Conservation (phyloP, 2,329 filamentous ascomycete genomes). For the Aspergillus fischeri region DNA sequence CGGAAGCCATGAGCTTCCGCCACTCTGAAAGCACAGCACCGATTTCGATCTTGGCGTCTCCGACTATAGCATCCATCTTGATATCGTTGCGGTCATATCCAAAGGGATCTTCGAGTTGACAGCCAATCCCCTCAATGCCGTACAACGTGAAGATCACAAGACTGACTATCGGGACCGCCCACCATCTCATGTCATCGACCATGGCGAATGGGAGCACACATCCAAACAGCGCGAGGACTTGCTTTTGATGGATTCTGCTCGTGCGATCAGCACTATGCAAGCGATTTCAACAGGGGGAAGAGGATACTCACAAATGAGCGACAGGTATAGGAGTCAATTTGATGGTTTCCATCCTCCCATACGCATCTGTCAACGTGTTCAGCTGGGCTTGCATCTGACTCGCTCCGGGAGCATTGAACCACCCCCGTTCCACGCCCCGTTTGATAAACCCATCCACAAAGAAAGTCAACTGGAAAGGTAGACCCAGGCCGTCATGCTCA, state of each 20-base stretch:
- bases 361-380: conserved; percentile 54
- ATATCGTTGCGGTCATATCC: conserved; percentile 64
- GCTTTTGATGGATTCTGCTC: conserved; percentile 57
- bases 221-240: conserved; percentile 59
- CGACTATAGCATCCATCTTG: conserved; percentile 63
- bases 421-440: conserved; percentile 51
- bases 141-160: conserved; percentile 62
- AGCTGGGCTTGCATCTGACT: conserved; percentile 56
- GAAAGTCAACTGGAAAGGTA: conserved; percentile 59
- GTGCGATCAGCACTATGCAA: not conserved
- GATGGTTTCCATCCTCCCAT: conserved; percentile 63
- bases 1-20: conserved; percentile 34
- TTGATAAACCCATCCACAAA: conserved; percentile 59
- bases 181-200: conserved; percentile 61
- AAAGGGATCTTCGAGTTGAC: conserved; percentile 63
- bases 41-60: conserved; percentile 57
- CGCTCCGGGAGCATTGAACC: conserved; percentile 58
- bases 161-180: conserved; percentile 55
- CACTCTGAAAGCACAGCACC: conserved; percentile 57
- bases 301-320: conserved; percentile 49
- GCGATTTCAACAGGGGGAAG: not conserved
- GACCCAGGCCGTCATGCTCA: conserved; percentile 56
- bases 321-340: conserved; percentile 61
- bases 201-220: conserved; percentile 60
- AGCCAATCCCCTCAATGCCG: conserved; percentile 60